These are phyloP conservation scores for Jamesozyma piceae DNA, from an alignment of 805 yeast species.

Conservation along the genomic window DNA sequence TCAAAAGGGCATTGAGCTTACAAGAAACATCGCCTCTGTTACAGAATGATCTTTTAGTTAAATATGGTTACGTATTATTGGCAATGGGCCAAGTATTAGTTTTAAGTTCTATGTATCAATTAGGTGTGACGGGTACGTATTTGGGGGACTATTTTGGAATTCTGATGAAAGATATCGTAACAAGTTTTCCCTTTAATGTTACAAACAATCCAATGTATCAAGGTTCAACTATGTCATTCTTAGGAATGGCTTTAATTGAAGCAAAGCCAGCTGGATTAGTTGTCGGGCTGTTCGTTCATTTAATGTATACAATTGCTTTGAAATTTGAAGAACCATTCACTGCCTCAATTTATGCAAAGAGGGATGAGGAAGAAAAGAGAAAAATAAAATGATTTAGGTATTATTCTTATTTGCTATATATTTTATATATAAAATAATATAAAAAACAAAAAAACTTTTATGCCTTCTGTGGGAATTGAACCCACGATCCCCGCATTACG, in stretches of 20 bases:
- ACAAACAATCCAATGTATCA: slow-evolving; percentile 94
- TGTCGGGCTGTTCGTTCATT: slow-evolving; percentile 60
- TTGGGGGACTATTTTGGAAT: slow-evolving; percentile 96
- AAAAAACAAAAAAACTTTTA: slow-evolving; percentile 8
- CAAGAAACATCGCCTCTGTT: slow-evolving; percentile 62
- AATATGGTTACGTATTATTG: slow-evolving; percentile 48
- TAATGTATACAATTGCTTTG: slow-evolving; percentile 78
- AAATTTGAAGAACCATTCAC: slow-evolving; percentile 94
- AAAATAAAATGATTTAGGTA: slow-evolving; percentile 6
- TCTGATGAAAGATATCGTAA: slow-evolving; percentile 80
- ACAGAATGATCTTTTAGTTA: slow-evolving; percentile 33
- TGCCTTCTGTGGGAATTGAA: slow-evolving; percentile 49
- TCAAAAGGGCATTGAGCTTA: slow-evolving; percentile 56
- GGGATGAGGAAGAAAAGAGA: slow-evolving; percentile 35
- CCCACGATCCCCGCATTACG: slow-evolving; percentile 52
- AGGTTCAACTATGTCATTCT: slow-evolving; percentile 81
- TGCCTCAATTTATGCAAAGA: slow-evolving; percentile 74
- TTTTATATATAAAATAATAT: no score
- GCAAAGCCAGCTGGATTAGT: slow-evolving; percentile 86
- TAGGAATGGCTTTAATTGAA: slow-evolving; percentile 81
- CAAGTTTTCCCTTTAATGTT: slow-evolving; percentile 87
- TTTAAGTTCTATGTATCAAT: slow-evolving; percentile 74
- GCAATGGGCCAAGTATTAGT: slow-evolving; percentile 74
- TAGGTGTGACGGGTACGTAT: slow-evolving; percentile 94
- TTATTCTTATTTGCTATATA: neutral